Conservation (phyloP, 2,329 filamentous ascomycete genomes). For the Botryosphaeria agaves region DNA sequence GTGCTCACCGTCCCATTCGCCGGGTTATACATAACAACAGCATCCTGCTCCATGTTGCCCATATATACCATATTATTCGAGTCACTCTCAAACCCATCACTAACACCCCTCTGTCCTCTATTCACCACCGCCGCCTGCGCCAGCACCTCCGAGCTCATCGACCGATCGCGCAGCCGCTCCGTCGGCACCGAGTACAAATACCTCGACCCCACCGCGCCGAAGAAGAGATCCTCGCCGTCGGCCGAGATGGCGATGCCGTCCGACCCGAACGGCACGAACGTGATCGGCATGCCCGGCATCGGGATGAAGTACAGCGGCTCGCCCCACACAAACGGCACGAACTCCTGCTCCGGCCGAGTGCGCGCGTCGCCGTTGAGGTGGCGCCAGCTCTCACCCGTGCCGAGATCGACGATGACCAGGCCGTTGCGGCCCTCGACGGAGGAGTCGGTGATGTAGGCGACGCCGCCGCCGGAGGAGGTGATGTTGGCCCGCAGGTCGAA, state of each 20-base stretch:
- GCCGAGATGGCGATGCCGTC: conserved; percentile 35
- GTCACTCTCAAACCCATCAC: conserved; percentile 35
- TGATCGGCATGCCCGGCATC: conserved; percentile 16
- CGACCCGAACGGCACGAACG: conserved; percentile 25
- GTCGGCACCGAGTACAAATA: conserved; percentile 30
- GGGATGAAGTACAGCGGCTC: conserved; percentile 25
- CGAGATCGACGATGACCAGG: conserved; percentile 32
- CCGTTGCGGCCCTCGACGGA: conserved; percentile 30
- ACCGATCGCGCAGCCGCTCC: conserved; percentile 20
- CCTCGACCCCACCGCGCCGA: conserved; percentile 24
- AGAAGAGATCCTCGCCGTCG: conserved; percentile 30
- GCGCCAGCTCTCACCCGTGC: conserved; percentile 30
- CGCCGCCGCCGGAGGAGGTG: conserved; percentile 24
- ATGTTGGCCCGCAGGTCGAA: conserved; percentile 30
- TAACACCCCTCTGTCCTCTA: conserved; percentile 30
- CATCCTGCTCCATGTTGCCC: conserved; percentile 33
- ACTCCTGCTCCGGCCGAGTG: conserved; percentile 26
- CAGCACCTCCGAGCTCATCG: conserved; percentile 22
- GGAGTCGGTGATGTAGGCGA: conserved; percentile 37
- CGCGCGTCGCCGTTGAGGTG: conserved; percentile 25
- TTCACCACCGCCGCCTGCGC: conserved; percentile 25
- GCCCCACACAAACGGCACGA: conserved; percentile 32
- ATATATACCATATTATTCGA: conserved; percentile 31
- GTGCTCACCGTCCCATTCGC: conserved; percentile 23
- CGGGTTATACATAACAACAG: conserved; percentile 28